phyloP scores from a whole-genome alignment of 176 grass and related monocot species.

The Leersia perrieri region DNA sequence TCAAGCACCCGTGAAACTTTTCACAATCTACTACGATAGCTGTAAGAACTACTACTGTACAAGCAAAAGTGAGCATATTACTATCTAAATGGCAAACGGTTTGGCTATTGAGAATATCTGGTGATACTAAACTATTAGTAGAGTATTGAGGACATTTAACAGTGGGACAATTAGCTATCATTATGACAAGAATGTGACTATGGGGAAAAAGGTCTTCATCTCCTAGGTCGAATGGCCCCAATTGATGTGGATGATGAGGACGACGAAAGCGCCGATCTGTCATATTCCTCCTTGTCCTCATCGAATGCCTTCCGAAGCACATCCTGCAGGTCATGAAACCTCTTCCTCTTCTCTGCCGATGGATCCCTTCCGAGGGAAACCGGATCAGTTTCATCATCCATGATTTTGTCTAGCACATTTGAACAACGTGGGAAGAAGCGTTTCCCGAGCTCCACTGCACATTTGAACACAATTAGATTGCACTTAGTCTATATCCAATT shows the following conservation, averaged over 20 bases:
- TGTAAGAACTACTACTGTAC: conserved; percentile 11
- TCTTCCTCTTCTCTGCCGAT: conserved; percentile 48
- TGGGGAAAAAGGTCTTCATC: conserved; percentile 5
- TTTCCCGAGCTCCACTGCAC: conserved; percentile 80
- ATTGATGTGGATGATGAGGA: conserved; percentile 39
- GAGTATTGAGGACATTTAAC: neutral
- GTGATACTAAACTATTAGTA: neutral
- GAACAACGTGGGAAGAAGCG: conserved; percentile 83
- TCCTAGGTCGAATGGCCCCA: conserved; percentile 25
- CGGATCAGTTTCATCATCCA: conserved; percentile 61
- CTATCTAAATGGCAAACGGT: neutral
- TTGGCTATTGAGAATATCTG: neutral
- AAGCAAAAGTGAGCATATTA: neutral
- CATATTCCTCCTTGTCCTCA: conserved; percentile 69
- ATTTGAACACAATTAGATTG: conserved; percentile 23
- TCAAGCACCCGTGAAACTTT: neutral
- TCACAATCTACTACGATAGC: neutral
- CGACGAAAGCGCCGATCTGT: conserved; percentile 36
- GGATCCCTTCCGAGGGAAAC: conserved; percentile 34
- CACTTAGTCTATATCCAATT: neutral
- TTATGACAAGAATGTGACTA: neutral
- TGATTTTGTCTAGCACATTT: conserved; percentile 49
- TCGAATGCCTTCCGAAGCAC: conserved; percentile 58
- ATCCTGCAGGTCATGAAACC: conserved; percentile 64
- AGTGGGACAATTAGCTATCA: neutral